Percentiles rank a stretch among this genome's conserved stretches.
Conservation (phyloP, 2,329 filamentous ascomycete species). For the Trichoderma polysporum region DNA sequence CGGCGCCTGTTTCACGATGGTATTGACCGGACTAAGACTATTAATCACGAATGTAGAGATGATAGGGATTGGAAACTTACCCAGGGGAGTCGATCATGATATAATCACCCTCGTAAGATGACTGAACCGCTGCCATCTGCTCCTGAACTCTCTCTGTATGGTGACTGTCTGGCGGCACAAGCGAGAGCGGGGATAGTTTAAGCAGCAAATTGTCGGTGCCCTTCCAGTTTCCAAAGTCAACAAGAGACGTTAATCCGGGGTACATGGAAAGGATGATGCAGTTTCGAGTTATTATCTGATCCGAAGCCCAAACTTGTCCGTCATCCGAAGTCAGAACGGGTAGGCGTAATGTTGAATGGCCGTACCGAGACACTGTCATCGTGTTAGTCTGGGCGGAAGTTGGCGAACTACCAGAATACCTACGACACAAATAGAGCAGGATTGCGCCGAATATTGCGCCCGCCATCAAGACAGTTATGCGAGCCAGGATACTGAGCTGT, state of each 20-base stretch:
- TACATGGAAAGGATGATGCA: neutral
- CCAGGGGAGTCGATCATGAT: neutral
- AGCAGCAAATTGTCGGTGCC: too few species aligned
- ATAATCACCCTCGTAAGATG: neutral
- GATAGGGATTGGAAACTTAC: neutral
- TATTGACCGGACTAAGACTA: neutral
- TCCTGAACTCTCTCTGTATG: neutral
- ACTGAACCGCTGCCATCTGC: neutral
- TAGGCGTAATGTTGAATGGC: neutral
- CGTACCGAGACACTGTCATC: neutral
- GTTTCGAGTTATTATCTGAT: neutral
- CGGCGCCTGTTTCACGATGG: neutral
- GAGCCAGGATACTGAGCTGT: neutral
- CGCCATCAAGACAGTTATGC: neutral
- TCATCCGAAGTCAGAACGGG: neutral
- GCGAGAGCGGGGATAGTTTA: too few species aligned
- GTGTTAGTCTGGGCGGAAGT: neutral
- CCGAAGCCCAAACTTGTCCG: neutral
- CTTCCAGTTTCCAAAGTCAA: neutral
- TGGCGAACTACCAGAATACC: neutral
- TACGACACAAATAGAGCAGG: neutral
- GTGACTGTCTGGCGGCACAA: too few species aligned
- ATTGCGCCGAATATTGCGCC: neutral
- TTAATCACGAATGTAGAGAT: neutral
- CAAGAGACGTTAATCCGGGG: neutral